Evolutionary conservation across 2,329 filamentous ascomycete species (phyloP), one percentile per base, ranked within the genome.

Genomic region (Fusarium acutatum): DNA sequence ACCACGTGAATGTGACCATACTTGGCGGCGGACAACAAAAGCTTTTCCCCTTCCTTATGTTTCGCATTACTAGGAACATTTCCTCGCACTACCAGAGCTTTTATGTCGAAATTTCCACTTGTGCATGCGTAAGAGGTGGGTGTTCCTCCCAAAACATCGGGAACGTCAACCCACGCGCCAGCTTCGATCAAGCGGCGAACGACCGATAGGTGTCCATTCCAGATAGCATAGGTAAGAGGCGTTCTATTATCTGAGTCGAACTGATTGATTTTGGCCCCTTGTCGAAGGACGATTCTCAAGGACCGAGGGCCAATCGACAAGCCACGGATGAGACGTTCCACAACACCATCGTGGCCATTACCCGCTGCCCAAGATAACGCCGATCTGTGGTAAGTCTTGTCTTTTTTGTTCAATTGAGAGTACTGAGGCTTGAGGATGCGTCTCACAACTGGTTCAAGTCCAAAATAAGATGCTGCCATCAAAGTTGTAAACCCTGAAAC

Each of bases 81-180:
- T 49, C 2, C 10, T 4, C 28, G 28, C 12, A 49, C 3, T 0
- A 32, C 14, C 6, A 49, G 13, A 13, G 6, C 4, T 17, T 15
- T 3, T 5, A 49, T 49, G 8, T 7, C 5, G 0, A 3, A 6
- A 12, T 49, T 9, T 49, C 22, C 15, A 22, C 28, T 49, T n/a
- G 7, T 49, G 15, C 4, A 7, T 13, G 46, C 46, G 3, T 32
- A 49, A 20, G 46, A 49, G 4, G 15, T 49, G 0, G 46, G 28
- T 32, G 46, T 32, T 49, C 2, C 46, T 3, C 46, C 28, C 11
- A 49, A 32, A 22, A 49, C 46, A 32, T 49, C 46, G 28, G 46
- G 46, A 0, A 49, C 5, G 7, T 49, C 46, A 18, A 18, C 28
- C 46, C 46, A 49, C 0, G 28, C 28, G 11, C 46, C 46, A 12